A percentile compares a stretch with the other conserved stretches of the same genome.
These are phyloP conservation scores for Gentiana dahurica DNA, from an alignment of 257 asterid species.

Conservation along the genomic window DNA sequence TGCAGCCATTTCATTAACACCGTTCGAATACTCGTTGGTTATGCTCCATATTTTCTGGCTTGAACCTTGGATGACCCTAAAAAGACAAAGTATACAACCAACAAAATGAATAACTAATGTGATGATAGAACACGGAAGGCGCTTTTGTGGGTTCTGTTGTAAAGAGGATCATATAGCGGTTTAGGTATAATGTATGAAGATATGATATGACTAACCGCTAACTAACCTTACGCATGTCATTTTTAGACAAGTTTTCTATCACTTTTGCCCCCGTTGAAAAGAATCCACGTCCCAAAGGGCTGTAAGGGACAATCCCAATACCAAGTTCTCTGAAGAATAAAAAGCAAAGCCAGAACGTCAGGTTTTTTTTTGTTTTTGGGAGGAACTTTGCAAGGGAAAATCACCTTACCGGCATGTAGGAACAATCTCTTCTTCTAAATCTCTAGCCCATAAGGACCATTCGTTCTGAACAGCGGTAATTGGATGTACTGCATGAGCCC, in stretches of 20 bases:
- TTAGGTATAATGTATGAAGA: too few species aligned
- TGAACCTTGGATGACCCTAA: constrained; percentile 19
- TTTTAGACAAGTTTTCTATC: constrained; percentile 20
- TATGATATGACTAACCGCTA: too few species aligned
- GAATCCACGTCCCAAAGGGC: constrained; percentile 51
- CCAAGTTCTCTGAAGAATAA: constrained; percentile 38
- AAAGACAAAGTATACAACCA: not conserved
- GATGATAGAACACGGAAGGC: too few species aligned
- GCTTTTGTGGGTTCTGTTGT: too few species aligned
- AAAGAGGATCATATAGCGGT: too few species aligned
- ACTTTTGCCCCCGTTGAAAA: constrained; percentile 35
- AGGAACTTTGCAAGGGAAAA: not conserved
- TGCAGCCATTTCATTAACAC: constrained; percentile 18
- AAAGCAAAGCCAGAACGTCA: not conserved
- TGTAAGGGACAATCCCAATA: constrained; percentile 43
- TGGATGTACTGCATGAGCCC: constrained; percentile 76
- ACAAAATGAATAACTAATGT: too few species aligned
- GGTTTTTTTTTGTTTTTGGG: not conserved
- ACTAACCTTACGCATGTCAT: constrained; percentile 30
- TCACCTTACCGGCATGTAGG: constrained; percentile 49
- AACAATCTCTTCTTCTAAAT: constrained; percentile 47
- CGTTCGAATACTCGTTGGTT: constrained; percentile 17
- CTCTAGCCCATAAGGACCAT: constrained; percentile 75
- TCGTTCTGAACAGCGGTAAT: constrained; percentile 59
- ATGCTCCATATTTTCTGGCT: constrained; percentile 19